Percentiles rank a stretch among this genome's conserved stretches.
These are phyloP conservation scores for Trametes cubensis DNA, from an alignment of 768 basidiomycete species.

Conservation along the genomic window DNA sequence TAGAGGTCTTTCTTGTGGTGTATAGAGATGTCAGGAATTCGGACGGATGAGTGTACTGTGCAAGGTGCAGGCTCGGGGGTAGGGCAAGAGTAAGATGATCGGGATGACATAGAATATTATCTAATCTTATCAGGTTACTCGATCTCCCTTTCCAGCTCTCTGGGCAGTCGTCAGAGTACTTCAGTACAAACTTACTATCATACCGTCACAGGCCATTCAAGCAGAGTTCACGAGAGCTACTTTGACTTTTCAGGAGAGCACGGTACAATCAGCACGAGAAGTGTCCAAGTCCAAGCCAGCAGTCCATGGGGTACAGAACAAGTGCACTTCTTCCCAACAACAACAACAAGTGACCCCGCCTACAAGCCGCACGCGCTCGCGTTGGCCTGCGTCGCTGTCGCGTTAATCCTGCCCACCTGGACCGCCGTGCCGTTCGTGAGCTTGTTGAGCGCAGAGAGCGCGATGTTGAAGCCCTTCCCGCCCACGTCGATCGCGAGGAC, in stretches of 20 bases:
- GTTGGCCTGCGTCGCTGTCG: slow-evolving; percentile 15
- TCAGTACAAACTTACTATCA: too few relatives aligned
- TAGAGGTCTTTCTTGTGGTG: not conserved
- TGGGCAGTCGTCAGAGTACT: too few relatives aligned
- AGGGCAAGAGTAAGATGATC: not conserved
- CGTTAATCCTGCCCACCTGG: slow-evolving; percentile 32
- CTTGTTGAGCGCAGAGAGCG: slow-evolving; percentile 34
- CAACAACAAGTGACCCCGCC: too few relatives aligned
- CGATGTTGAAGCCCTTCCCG: slow-evolving; percentile 42
- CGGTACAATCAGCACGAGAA: too few relatives aligned
- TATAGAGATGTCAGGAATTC: not conserved
- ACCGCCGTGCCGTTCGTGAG: slow-evolving; percentile 33
- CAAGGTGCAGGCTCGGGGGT: too few relatives aligned
- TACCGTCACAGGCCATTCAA: too few relatives aligned
- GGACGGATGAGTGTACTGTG: not conserved
- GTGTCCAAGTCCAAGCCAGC: too few relatives aligned
- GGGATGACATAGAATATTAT: not conserved
- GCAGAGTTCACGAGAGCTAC: too few relatives aligned
- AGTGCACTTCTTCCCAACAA: too few relatives aligned
- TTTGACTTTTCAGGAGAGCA: too few relatives aligned
- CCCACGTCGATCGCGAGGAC: slow-evolving; percentile 58
- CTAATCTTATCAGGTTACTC: not conserved
- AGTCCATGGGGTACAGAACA: too few relatives aligned
- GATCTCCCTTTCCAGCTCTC: too few relatives aligned
- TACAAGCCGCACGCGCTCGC: not conserved